Conservation (phyloP, 192 early-diverging fungal genomes). For the Piromyces finnis region DNA sequence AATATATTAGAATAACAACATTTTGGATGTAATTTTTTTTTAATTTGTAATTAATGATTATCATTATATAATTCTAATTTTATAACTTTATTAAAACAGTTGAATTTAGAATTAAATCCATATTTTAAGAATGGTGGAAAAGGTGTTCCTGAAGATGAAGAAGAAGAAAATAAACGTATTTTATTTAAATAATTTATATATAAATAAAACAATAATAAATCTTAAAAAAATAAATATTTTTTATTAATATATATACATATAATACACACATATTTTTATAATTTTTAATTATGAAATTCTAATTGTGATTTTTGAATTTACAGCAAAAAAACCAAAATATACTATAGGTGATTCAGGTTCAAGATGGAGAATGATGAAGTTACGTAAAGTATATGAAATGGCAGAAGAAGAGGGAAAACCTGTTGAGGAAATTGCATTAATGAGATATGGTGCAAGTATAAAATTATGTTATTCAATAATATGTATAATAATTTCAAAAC, state of each 20-base stretch:
- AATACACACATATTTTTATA: no score
- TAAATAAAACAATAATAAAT: neutral
- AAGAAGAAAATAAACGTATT: neutral
- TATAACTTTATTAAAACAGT: neutral
- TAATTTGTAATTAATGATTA: no score
- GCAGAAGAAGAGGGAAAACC: conserved; percentile 43
- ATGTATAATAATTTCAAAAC: no score
- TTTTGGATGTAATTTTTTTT: no score
- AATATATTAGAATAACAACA: no score
- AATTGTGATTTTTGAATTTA: no score
- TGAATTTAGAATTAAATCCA: conserved; percentile 4
- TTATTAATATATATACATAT: no score
- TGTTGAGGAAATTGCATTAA: conserved; percentile 45
- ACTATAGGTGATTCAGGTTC: conserved; percentile 33
- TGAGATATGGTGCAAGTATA: conserved; percentile 56
- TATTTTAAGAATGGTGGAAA: conserved; percentile 11
- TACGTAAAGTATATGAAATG: conserved; percentile 42
- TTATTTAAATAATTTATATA: neutral
- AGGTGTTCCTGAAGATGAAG: conserved; percentile 1
- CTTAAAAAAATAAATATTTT: no score
- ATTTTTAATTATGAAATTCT: no score
- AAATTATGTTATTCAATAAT: no score
- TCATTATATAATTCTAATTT: no score
- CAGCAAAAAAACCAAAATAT: conserved; percentile 13
- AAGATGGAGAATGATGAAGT: conserved; percentile 66